Percentiles rank a stretch among this genome's conserved stretches.
Evolutionary conservation across 352 stramenopile species (phyloP).

Genomic region (Globisporangium orthogonon): DNA sequence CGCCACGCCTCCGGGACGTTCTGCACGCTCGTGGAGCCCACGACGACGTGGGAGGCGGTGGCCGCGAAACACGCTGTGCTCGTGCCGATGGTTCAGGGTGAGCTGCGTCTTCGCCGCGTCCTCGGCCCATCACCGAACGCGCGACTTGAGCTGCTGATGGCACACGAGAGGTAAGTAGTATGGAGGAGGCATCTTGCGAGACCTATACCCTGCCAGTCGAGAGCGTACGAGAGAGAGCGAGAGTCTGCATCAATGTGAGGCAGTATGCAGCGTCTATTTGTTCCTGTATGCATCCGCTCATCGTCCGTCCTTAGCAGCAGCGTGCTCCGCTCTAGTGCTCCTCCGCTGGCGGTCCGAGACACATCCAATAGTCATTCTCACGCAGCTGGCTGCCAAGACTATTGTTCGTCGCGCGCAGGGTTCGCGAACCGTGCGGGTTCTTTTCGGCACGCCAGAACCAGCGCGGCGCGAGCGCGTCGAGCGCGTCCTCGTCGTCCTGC

Average conservation of each 20-base stretch:
- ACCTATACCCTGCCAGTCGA: too few species aligned
- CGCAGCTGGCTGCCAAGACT: conserved; percentile 42
- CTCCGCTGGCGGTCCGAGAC: conserved; percentile 25
- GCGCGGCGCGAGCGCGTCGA: conserved; percentile 39
- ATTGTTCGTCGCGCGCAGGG: conserved; percentile 51
- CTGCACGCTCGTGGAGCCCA: conserved; percentile 56
- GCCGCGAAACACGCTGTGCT: conserved; percentile 26
- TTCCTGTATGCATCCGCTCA: not conserved
- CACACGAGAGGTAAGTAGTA: not conserved
- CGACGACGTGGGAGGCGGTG: conserved; percentile 40
- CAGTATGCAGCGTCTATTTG: not conserved
- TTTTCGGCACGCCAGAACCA: conserved; percentile 77
- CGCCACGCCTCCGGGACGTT: conserved; percentile 76
- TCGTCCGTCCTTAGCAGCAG: conserved; percentile 6
- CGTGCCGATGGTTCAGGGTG: conserved; percentile 35
- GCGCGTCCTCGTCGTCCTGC: conserved; percentile 67
- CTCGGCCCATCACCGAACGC: conserved; percentile 41
- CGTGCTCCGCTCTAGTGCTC: not conserved
- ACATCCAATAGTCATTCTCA: conserved; percentile 86
- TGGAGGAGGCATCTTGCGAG: too few species aligned
- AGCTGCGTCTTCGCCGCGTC: conserved; percentile 52
- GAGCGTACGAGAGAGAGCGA: too few species aligned
- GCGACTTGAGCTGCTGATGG: conserved; percentile 34
- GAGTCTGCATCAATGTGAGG: too few species aligned
- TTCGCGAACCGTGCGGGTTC: conserved; percentile 45